Conservation (phyloP, 2,329 filamentous ascomycete genomes). For the Neonectria sp. region DNA sequence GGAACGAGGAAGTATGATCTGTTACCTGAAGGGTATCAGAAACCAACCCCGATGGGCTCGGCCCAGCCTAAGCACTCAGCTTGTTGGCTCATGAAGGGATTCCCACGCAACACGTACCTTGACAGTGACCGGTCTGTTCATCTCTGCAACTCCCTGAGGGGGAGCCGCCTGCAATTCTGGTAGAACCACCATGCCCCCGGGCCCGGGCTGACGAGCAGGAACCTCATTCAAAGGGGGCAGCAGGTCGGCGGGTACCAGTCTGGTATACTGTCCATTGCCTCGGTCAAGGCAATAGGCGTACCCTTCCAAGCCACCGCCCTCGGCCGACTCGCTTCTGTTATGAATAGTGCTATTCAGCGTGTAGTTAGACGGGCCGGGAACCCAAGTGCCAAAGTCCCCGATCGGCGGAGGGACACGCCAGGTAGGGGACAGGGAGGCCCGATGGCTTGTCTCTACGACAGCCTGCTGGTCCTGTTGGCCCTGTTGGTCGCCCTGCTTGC, state of each 20-base stretch:
- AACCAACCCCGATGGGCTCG: constrained; percentile 33
- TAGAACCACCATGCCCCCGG: constrained; percentile 63
- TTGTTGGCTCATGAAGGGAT: constrained; percentile 33
- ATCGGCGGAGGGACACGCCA: constrained; percentile 38
- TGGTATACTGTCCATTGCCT: constrained; percentile 67
- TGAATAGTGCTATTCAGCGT: constrained; percentile 18
- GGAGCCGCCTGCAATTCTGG: constrained; percentile 57
- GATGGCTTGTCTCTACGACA: not conserved
- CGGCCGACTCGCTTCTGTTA: not conserved
- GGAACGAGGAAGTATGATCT: constrained; percentile 9
- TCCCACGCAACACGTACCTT: constrained; percentile 55
- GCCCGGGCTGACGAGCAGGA: constrained; percentile 56
- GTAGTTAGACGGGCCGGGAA: constrained; percentile 30
- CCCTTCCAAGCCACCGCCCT: constrained; percentile 22
- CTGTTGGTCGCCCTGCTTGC: constrained; percentile 25
- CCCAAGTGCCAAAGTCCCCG: constrained; percentile 20
- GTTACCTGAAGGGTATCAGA: constrained; percentile 55
- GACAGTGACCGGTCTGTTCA: constrained; percentile 53
- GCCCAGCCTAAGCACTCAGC: constrained; percentile 49
- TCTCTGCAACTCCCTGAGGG: constrained; percentile 56
- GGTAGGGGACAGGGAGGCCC: constrained; percentile 40
- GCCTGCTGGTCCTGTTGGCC: constrained; percentile 25
- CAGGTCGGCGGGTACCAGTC: constrained; percentile 70
- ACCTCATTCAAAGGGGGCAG: constrained; percentile 62
- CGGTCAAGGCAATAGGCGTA: constrained; percentile 69